Evolutionary conservation across 495 filamentous ascomycete species (phyloP).

Genomic region (Polyplosphaeria fusca): DNA sequence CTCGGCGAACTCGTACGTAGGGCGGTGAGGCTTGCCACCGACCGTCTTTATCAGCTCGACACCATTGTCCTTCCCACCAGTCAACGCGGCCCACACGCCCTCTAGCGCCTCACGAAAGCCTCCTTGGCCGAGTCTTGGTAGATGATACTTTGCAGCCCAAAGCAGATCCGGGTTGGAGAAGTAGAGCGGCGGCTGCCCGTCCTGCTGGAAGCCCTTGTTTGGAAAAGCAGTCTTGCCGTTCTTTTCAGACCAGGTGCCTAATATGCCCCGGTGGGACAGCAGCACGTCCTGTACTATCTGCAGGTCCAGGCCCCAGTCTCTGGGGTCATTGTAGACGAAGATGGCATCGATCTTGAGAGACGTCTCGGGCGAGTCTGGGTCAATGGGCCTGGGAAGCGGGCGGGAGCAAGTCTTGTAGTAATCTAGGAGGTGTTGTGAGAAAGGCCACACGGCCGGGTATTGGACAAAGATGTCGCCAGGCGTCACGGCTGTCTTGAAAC

Average conservation of each 20-base stretch:
- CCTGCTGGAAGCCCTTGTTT: slow-evolving; percentile 71
- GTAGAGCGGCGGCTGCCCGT: slow-evolving; percentile 75
- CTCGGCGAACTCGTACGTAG: slow-evolving; percentile 84
- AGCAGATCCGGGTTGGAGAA: slow-evolving; percentile 88
- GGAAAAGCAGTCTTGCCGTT: slow-evolving; percentile 55
- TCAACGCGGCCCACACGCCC: slow-evolving; percentile 72
- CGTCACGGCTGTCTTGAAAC: slow-evolving; percentile 80
- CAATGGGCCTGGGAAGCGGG: slow-evolving; percentile 55
- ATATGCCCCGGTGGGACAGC: slow-evolving; percentile 64
- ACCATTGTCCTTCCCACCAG: slow-evolving; percentile 53
- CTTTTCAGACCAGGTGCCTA: slow-evolving; percentile 71
- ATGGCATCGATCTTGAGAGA: slow-evolving; percentile 76
- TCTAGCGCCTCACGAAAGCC: slow-evolving; percentile 79
- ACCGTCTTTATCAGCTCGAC: slow-evolving; percentile 61
- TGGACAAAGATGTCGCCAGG: slow-evolving; percentile 77
- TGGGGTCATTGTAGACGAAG: slow-evolving; percentile 85
- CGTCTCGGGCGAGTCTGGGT: slow-evolving; percentile 40
- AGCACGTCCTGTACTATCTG: slow-evolving; percentile 79
- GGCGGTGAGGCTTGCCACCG: slow-evolving; percentile 78
- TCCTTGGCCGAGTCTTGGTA: slow-evolving; percentile 91
- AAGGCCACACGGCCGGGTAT: slow-evolving; percentile 76
- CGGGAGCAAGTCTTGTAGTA: slow-evolving; percentile 61
- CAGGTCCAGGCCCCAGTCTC: slow-evolving; percentile 89
- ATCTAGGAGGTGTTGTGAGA: slow-evolving; percentile 58
- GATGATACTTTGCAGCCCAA: slow-evolving; percentile 78